These are phyloP conservation scores for Aspergillus chevalieri DNA, from an alignment of 2,329 filamentous ascomycete genomes.

Conservation along the genomic window DNA sequence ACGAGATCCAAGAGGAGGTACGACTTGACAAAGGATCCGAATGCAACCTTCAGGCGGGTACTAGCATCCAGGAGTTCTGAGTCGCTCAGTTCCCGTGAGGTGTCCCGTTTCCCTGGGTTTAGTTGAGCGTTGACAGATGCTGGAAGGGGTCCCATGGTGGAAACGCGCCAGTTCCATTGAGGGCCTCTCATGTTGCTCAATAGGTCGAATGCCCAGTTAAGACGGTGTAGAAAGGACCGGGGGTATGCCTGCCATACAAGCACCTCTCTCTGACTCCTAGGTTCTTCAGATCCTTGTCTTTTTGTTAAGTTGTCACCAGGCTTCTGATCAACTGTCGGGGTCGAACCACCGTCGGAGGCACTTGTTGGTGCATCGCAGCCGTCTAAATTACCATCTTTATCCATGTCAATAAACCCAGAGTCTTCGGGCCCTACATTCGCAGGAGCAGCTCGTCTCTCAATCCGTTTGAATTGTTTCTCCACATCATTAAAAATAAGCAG, in stretches of 20 bases:
- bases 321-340: not conserved
- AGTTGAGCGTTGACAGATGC: constrained; percentile 20
- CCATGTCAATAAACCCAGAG: not conserved
- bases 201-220: constrained; percentile 55
- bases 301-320: not conserved
- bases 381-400: not conserved
- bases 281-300: not conserved
- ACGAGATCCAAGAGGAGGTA: constrained; percentile 67
- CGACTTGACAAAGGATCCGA: constrained; percentile 45
- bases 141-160: constrained; percentile 37
- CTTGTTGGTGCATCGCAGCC: too few species aligned
- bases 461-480: constrained; percentile 50
- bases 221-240: constrained; percentile 43
- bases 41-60: constrained; percentile 42
- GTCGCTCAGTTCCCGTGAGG: constrained; percentile 10
- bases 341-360: not conserved
- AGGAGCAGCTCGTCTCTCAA: constrained; percentile 38
- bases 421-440: not conserved
- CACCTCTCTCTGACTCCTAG: constrained; percentile 5
- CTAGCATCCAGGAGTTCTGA: constrained; percentile 36
- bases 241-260: constrained; percentile 53
- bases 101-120: constrained; percentile 3
- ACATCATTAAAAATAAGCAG: constrained; percentile 52
- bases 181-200: constrained; percentile 54
- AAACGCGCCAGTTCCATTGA: constrained; percentile 55